A percentile compares a stretch with the other conserved stretches of the same genome.
phyloP scores from a whole-genome alignment of 768 basidiomycete species.

The Auricularia cornea region DNA sequence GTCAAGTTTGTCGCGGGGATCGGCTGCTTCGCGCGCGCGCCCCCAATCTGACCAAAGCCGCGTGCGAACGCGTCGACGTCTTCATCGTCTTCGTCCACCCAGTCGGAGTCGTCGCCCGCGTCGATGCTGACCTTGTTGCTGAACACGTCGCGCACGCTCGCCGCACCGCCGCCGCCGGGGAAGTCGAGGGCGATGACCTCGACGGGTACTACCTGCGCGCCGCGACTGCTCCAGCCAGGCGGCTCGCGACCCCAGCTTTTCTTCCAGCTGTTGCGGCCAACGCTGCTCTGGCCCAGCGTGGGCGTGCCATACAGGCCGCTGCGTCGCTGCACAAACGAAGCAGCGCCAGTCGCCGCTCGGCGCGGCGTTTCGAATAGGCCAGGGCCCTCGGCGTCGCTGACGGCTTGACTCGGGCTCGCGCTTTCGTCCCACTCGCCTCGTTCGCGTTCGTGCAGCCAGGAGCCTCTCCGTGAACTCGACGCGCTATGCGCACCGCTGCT shows the following conservation, averaged over 20 bases:
- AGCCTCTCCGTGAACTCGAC: neutral
- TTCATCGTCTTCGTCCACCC: constrained; percentile 85
- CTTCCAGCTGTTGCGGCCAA: constrained; percentile 54
- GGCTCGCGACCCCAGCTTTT: constrained; percentile 84
- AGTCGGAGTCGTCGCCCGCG: constrained; percentile 65
- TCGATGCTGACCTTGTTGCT: constrained; percentile 40
- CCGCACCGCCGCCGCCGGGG: constrained; percentile 26
- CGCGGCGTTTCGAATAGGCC: neutral
- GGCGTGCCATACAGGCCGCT: neutral
- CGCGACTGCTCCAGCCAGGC: constrained; percentile 70
- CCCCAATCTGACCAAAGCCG: constrained; percentile 59
- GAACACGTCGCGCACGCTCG: constrained; percentile 67
- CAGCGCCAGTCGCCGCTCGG: neutral
- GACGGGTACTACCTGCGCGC: constrained; percentile 51
- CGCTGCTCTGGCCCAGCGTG: neutral
- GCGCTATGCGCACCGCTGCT: neutral
- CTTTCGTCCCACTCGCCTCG: neutral
- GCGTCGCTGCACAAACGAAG: neutral
- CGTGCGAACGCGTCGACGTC: constrained; percentile 54
- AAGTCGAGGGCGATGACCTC: constrained; percentile 66
- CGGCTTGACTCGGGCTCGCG: neutral
- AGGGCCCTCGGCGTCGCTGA: neutral
- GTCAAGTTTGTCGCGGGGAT: constrained; percentile 7
- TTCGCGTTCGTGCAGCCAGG: neutral
- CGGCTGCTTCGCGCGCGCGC: constrained; percentile 13